phyloP scores from a whole-genome alignment of 495 filamentous ascomycete genomes.

The Ascodesmis nigricans region DNA sequence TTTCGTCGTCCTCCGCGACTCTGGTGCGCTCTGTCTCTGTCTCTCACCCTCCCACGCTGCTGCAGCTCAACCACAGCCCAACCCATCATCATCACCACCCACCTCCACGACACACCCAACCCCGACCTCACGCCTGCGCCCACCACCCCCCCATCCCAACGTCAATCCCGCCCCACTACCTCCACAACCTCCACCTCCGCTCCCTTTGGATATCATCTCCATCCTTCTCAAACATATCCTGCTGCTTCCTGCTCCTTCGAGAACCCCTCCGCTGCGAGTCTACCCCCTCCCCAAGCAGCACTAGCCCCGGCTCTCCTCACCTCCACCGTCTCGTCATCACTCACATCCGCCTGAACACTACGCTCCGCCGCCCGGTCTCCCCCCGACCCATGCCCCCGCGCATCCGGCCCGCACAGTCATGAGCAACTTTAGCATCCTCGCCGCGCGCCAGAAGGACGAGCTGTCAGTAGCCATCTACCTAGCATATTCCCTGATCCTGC shows the following conservation, averaged over 20 bases:
- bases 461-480: constrained; percentile 15
- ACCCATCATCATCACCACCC: not conserved
- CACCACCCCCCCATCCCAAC: not conserved
- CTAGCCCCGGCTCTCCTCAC: not conserved
- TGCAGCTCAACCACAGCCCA: too few relatives aligned
- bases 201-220: not conserved
- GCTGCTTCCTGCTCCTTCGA: not conserved
- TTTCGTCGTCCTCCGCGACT: too few relatives aligned
- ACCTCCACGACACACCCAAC: not conserved
- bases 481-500: constrained; percentile 1
- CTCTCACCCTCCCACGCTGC: too few relatives aligned
- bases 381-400: constrained; percentile 16
- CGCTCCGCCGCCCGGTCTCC: constrained; percentile 6
- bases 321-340: too few relatives aligned
- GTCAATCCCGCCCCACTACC: not conserved
- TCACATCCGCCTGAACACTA: too few relatives aligned
- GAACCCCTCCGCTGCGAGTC: not conserved
- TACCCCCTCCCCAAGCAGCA: not conserved
- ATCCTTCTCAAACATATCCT: not conserved
- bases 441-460: constrained; percentile 23
- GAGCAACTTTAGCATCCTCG: constrained; percentile 20
- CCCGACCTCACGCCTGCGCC: not conserved
- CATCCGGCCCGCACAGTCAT: constrained; percentile 17
- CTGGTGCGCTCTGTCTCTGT: too few relatives aligned
- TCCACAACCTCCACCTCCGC: not conserved